Evolutionary conservation across 2,329 filamentous ascomycete species (phyloP).

Genomic region (Akanthomyces uredinophilus): DNA sequence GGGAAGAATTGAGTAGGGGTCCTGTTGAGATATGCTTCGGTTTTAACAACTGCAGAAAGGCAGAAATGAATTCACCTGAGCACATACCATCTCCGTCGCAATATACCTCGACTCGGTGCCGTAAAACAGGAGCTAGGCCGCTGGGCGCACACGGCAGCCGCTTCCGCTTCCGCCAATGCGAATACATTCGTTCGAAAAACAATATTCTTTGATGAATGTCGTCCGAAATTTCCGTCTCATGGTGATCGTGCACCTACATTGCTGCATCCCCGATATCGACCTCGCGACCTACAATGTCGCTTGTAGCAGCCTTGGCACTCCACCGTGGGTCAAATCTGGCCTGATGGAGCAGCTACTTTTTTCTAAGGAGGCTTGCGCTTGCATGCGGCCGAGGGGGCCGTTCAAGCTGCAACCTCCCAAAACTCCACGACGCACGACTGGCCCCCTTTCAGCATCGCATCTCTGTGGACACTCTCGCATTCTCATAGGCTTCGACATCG

Average conservation of each 20-base stretch:
- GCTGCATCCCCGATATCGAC: neutral
- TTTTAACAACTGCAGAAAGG: too few species aligned
- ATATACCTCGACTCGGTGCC: too few species aligned
- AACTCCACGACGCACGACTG: conserved; percentile 5
- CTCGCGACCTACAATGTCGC: neutral
- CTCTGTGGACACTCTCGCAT: neutral
- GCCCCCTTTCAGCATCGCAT: conserved; percentile 9
- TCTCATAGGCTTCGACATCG: neutral
- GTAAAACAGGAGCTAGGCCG: neutral
- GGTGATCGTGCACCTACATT: neutral
- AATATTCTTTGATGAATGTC: too few species aligned
- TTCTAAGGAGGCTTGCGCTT: neutral
- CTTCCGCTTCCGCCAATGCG: neutral
- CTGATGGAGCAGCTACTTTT: conserved; percentile 7
- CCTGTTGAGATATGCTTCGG: too few species aligned
- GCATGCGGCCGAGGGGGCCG: neutral
- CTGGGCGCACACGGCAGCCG: neutral
- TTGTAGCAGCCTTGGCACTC: neutral
- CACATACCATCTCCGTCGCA: too few species aligned
- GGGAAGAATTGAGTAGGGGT: too few species aligned
- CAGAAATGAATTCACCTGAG: too few species aligned
- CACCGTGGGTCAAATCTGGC: conserved; percentile 11
- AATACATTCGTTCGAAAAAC: too few species aligned
- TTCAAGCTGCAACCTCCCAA: conserved; percentile 2
- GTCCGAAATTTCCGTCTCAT: too few species aligned